These are phyloP conservation scores for Corymbia maculata DNA, from an alignment of 345 rosid genomes.

Conservation along the genomic window DNA sequence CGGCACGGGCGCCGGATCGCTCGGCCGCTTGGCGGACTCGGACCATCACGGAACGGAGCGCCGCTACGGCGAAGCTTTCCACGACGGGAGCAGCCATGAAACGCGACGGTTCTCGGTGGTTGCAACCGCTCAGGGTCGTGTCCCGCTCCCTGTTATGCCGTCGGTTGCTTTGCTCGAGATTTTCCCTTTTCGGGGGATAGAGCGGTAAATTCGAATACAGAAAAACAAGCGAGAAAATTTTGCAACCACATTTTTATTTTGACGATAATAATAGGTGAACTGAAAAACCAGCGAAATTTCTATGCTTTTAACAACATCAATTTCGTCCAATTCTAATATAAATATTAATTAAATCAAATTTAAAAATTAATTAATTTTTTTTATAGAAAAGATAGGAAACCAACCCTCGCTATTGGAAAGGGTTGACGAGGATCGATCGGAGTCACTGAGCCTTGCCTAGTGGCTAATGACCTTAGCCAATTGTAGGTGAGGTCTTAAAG, in stretches of 20 bases:
- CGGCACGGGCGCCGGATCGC: conserved; percentile 35
- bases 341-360: too few species aligned
- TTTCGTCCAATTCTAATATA: too few species aligned
- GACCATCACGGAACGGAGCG: conserved; percentile 59
- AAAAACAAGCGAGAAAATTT: neutral
- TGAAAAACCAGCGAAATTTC: neutral
- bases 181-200: neutral
- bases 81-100: conserved; percentile 48
- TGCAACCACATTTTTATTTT: neutral
- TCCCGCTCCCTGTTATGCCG: neutral
- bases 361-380: too few species aligned
- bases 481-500: too few species aligned
- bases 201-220: neutral
- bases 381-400: too few species aligned
- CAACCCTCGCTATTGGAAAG: too few species aligned
- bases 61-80: conserved; percentile 43
- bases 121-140: neutral
- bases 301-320: neutral
- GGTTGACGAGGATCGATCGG: too few species aligned
- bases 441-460: too few species aligned
- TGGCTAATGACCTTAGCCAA: too few species aligned
- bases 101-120: neutral
- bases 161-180: neutral
- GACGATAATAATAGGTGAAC: neutral
- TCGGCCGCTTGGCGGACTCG: conserved; percentile 73